Conservation (phyloP, 2,329 filamentous ascomycete species). For the Whalleya microplaca region DNA sequence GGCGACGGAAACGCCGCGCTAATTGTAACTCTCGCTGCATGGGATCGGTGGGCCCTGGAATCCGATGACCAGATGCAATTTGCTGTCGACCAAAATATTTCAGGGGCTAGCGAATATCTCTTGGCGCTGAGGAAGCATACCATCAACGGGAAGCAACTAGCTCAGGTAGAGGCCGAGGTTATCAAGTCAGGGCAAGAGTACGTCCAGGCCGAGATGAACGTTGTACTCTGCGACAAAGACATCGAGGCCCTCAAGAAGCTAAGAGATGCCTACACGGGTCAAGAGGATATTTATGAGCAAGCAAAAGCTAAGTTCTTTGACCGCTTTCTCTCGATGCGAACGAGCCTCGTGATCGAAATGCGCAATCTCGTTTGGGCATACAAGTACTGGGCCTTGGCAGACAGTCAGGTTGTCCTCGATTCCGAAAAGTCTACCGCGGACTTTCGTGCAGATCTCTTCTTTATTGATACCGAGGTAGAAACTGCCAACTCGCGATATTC, state of each 20-base stretch:
- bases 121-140: background rate
- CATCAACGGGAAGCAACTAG: background rate
- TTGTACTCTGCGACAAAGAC: background rate
- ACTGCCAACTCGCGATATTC: background rate
- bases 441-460: background rate
- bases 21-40: background rate
- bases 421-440: background rate
- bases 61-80: background rate
- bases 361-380: background rate
- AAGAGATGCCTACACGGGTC: background rate
- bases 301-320: background rate
- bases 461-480: background rate
- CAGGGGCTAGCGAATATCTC: background rate
- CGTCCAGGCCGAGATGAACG: constrained; percentile 1
- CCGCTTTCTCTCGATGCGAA: background rate
- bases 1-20: background rate
- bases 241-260: background rate
- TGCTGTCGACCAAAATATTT: background rate
- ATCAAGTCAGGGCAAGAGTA: background rate
- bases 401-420: background rate
- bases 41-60: background rate
- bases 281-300: background rate
- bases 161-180: background rate
- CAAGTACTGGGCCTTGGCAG: constrained; percentile 1
- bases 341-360: background rate